Percentiles rank a stretch among this genome's conserved stretches.
Conservation (phyloP, 164 flowering plant genomes). For the Liriodendron chinense region DNA sequence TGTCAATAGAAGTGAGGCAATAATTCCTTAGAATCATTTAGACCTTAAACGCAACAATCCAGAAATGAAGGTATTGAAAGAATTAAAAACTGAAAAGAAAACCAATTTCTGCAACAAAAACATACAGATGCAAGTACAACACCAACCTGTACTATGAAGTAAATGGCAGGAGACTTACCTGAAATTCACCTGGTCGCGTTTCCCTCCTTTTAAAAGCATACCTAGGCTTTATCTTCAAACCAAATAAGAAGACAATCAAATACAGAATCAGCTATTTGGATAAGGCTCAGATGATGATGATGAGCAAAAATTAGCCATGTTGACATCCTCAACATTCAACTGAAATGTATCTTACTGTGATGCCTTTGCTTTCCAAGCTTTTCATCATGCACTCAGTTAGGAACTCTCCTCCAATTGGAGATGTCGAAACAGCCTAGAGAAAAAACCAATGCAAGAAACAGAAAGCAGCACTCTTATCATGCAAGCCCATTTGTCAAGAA, state of each 20-base stretch:
- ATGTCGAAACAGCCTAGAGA: constrained; percentile 71
- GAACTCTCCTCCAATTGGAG: constrained; percentile 93
- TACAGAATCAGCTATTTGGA: constrained; percentile 7
- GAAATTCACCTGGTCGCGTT: constrained; percentile 83
- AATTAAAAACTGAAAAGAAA: neutral
- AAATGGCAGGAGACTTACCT: constrained; percentile 39
- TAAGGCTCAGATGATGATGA: no score
- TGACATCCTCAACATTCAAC: neutral
- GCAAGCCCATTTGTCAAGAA: neutral
- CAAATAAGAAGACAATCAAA: constrained; percentile 3
- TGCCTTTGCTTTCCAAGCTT: constrained; percentile 93
- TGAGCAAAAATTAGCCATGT: neutral
- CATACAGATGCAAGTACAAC: neutral
- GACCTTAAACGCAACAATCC: no score
- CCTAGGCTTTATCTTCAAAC: constrained; percentile 82
- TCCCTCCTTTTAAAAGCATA: constrained; percentile 91
- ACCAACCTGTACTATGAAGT: neutral
- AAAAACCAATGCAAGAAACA: constrained; percentile 6
- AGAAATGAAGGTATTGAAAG: neutral
- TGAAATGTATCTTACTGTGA: constrained; percentile 43
- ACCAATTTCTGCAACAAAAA: neutral
- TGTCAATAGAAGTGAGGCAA: no score
- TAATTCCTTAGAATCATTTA: no score
- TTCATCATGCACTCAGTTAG: constrained; percentile 88
- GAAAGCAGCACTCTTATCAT: neutral